phyloP scores from a whole-genome alignment of 2,329 filamentous ascomycete genomes.

The Fusarium annulatum region DNA sequence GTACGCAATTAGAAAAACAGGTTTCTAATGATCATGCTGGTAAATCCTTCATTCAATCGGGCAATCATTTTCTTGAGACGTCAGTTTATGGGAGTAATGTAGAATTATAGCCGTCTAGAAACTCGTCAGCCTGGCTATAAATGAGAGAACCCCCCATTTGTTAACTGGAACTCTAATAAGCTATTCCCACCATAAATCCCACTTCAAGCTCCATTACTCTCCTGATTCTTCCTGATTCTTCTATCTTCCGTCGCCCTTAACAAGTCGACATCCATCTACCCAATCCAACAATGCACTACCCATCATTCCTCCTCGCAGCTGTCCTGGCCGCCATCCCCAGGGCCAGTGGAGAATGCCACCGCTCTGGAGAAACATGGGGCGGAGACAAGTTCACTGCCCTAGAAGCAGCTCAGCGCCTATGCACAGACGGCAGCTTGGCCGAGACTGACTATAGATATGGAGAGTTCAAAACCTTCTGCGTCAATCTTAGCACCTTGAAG shows the following conservation, averaged over 20 bases:
- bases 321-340: background rate
- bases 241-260: background rate
- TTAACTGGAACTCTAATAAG: background rate
- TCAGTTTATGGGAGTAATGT: background rate
- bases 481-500: background rate
- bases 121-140: background rate
- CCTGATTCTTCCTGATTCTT: too few relatives aligned
- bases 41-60: background rate
- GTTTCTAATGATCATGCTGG: accelerated
- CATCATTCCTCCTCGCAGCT: background rate
- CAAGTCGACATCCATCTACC: accelerated
- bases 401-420: background rate
- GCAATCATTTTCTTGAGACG: accelerated
- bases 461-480: background rate
- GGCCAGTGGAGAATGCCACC: background rate
- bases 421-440: background rate
- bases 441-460: background rate
- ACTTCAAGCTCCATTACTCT: accelerated
- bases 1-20: background rate
- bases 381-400: background rate
- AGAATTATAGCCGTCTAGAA: accelerated
- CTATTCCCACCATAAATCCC: accelerated
- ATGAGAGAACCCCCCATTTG: background rate
- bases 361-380: background rate
- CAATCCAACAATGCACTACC: background rate